Percentiles rank a stretch among this genome's conserved stretches.
Evolutionary conservation across 257 asterid species (phyloP).

Genomic region (Penstemon davidsonii): DNA sequence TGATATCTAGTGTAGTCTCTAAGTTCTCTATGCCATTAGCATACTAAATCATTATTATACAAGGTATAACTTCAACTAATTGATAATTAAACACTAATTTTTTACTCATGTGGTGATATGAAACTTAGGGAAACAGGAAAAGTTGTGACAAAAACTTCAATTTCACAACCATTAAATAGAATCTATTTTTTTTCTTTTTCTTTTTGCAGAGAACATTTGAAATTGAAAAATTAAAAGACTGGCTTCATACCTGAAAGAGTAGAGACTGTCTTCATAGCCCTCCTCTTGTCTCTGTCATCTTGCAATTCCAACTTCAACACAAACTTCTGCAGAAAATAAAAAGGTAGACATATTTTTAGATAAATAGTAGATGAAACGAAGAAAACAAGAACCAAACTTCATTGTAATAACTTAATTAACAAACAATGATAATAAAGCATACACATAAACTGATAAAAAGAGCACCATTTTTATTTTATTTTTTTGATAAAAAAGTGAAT

Average conservation of each 20-base stretch:
- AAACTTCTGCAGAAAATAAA: slow-evolving; percentile 53
- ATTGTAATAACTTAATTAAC: neutral
- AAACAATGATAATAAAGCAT: neutral
- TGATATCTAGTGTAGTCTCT: too few relatives aligned
- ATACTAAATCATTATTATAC: too few relatives aligned
- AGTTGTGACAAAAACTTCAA: too few relatives aligned
- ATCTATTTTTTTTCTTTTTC: too few relatives aligned
- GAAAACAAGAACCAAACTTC: slow-evolving; percentile 1
- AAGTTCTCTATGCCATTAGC: too few relatives aligned
- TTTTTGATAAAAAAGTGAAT: neutral
- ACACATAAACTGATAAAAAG: neutral
- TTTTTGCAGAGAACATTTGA: too few relatives aligned
- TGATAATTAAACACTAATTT: too few relatives aligned
- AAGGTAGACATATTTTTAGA: neutral
- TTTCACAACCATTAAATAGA: too few relatives aligned
- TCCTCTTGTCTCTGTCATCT: slow-evolving; percentile 63
- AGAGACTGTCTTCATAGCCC: slow-evolving; percentile 76
- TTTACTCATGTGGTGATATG: too few relatives aligned
- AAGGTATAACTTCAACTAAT: too few relatives aligned
- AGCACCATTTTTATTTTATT: too few relatives aligned
- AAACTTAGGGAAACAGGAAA: too few relatives aligned
- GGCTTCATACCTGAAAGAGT: slow-evolving; percentile 61
- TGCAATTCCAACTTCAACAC: slow-evolving; percentile 70
- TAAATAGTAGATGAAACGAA: neutral
- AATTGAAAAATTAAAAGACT: neutral